Evolutionary conservation across 2,329 filamentous ascomycete genomes (phyloP).

Genomic region (Epichloe gansuensis): DNA sequence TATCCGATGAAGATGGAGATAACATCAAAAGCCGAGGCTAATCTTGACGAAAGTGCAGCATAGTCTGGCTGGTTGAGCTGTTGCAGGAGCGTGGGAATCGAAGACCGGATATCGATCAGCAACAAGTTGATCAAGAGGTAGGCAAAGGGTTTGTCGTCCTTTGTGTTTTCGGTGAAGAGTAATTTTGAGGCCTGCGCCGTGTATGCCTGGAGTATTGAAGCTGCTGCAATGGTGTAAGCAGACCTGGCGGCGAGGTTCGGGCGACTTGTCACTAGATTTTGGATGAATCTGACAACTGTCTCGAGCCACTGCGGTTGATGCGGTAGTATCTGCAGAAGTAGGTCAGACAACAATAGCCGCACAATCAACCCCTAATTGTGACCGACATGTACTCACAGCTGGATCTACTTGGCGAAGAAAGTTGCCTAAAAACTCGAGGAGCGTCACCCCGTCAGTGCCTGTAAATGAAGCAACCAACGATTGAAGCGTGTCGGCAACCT

Average conservation of each 20-base stretch:
- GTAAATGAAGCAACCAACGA: conserved; percentile 41
- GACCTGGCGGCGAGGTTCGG: conserved; percentile 43
- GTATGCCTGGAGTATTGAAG: conserved; percentile 44
- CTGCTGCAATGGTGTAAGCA: conserved; percentile 47
- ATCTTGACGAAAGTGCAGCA: conserved; percentile 33
- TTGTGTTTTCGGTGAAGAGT: conserved; percentile 38
- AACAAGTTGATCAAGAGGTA: conserved; percentile 54
- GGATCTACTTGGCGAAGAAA: conserved; percentile 38
- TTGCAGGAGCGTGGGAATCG: conserved; percentile 46
- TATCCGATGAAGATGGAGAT: conserved; percentile 47
- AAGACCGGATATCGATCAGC: conserved; percentile 53
- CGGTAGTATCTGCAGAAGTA: conserved; percentile 31
- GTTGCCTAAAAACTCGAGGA: conserved; percentile 43
- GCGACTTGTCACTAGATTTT: conserved; percentile 39
- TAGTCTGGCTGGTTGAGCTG: conserved; percentile 46
- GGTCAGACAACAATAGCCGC: not conserved
- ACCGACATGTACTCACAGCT: conserved; percentile 25
- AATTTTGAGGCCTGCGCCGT: conserved; percentile 31
- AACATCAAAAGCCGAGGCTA: conserved; percentile 51
- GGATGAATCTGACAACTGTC: conserved; percentile 34
- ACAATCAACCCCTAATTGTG: too few species aligned
- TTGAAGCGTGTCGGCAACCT: conserved; percentile 36
- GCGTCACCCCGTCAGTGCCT: conserved; percentile 46
- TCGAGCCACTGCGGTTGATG: conserved; percentile 41
- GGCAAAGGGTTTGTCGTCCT: conserved; percentile 40